Conservation (phyloP, 2,329 filamentous ascomycete species). For the Arthrocladium fulminans region DNA sequence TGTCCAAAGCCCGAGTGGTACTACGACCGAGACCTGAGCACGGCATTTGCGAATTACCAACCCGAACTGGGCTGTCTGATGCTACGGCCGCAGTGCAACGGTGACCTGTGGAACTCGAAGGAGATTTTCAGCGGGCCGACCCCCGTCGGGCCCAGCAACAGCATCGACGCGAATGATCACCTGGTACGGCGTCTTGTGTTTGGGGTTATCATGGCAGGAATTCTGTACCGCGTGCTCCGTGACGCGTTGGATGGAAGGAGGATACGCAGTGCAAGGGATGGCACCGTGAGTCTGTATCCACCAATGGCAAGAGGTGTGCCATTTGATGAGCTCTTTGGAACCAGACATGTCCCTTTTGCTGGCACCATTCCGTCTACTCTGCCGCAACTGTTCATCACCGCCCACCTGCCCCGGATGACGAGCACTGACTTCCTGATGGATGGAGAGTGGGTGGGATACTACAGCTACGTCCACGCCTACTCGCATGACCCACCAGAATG, state of each 20-base stretch:
- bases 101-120: neutral
- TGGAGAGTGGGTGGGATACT: slow-evolving; percentile 3
- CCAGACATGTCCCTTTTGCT: too few relatives aligned
- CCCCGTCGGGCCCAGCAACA: neutral
- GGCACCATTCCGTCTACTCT: too few relatives aligned
- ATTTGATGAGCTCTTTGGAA: neutral
- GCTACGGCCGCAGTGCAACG: too few relatives aligned
- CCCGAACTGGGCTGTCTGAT: too few relatives aligned
- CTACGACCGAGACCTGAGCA: too few relatives aligned
- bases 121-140: neutral
- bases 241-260: neutral
- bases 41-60: too few relatives aligned
- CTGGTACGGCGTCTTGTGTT: neutral
- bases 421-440: neutral
- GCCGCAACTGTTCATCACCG: neutral
- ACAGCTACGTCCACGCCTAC: neutral
- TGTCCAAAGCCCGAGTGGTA: too few relatives aligned
- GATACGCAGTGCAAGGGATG: neutral
- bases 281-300: neutral
- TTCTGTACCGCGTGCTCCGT: neutral
- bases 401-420: neutral
- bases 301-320: neutral
- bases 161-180: neutral
- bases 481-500: neutral
- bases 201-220: neutral